Base-by-base conservation (phyloP, 352 stramenopile genomes). In the Globisporangium polare region DNA sequence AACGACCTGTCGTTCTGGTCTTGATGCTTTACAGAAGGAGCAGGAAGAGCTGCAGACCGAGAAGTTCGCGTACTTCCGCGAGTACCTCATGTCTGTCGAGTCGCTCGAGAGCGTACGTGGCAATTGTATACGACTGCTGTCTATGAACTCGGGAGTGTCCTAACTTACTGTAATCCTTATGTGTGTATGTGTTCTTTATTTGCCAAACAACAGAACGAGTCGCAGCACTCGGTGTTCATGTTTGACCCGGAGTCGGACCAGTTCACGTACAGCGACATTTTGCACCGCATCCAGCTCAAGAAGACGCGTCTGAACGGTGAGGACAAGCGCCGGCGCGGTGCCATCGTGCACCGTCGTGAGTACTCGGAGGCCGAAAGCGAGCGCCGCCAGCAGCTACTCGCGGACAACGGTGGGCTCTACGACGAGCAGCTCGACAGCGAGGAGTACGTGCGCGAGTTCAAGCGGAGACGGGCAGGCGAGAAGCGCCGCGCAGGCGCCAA, bases 21-120 rank as follows among this genome's bases (percentile, higher is more conserved):
- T 12, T 22, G n/a, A 31, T 29, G 17, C 24, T 13, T 65, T 64
- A 49, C 29, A 62, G 60, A 72, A 91, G 71, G 79, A 87, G 24
- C 72, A 60, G 29, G 72, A 64, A 45, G 82, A 91, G 27, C 51
- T 58, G 12, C 46, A 63, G 15, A 72, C 62, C 22, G 83, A 94
- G 57, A 94, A 92, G 68, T 94, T 92, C 57, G 81, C 76, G 2
- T 94, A 86, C 60, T 89, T 86, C 51, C 82, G 86, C 62, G 86
- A 94, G 55, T 94, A 94, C 59, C 74, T 88, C 54, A 73, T 92
- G 67, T 77, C 81, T 31, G 76, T 90, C 51, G 73, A 90, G 29
- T 71, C 69, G 24, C 77, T 92, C 26, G 81, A 90, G 43, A 84
- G 68, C 53, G 83, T 92, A 78, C 62, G 83, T 86, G 42, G 27